A percentile compares a stretch with the other conserved stretches of the same genome.
phyloP scores from a whole-genome alignment of 805 yeast genomes.

The Saturnispora besseyi region DNA sequence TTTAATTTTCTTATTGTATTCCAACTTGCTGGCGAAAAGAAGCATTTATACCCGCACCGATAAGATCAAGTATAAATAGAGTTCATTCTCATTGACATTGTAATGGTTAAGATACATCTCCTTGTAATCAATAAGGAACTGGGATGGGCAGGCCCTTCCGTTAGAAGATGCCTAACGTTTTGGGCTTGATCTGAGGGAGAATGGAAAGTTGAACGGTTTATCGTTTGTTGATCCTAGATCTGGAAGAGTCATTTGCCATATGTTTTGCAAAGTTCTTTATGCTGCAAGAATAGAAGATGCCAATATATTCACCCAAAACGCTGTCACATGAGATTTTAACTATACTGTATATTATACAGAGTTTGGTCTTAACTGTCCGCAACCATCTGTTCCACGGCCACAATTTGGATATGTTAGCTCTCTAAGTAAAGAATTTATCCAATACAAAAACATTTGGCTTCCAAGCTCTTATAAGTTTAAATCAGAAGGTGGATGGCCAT shows the following conservation, averaged over 20 bases:
- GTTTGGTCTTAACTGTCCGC: constrained; percentile 31
- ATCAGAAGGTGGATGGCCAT: constrained; percentile 35
- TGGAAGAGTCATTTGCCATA: constrained; percentile 17
- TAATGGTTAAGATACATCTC: too few species aligned
- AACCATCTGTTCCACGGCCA: constrained; percentile 28
- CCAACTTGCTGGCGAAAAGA: background rate
- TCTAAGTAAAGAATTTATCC: constrained; percentile 29
- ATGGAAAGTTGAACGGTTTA: constrained; percentile 25
- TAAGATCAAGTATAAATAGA: background rate
- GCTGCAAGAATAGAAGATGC: constrained; percentile 28
- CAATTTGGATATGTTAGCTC: constrained; percentile 17
- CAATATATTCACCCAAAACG: constrained; percentile 25
- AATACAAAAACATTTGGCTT: constrained; percentile 31
- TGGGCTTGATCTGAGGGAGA: constrained; percentile 14
- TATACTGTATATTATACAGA: constrained; percentile 32
- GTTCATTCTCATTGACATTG: too few species aligned
- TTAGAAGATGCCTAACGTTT: constrained; percentile 16
- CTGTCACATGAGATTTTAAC: constrained; percentile 27
- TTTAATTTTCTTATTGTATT: too few species aligned
- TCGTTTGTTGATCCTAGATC: constrained; percentile 14
- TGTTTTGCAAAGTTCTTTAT: constrained; percentile 28
- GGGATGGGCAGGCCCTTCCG: constrained; percentile 20
- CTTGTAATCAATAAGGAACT: too few species aligned
- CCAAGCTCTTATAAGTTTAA: constrained; percentile 26
- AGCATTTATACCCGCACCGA: background rate